These are phyloP conservation scores for Termitomyces sp. DNA, from an alignment of 768 basidiomycete species.

Conservation along the genomic window DNA sequence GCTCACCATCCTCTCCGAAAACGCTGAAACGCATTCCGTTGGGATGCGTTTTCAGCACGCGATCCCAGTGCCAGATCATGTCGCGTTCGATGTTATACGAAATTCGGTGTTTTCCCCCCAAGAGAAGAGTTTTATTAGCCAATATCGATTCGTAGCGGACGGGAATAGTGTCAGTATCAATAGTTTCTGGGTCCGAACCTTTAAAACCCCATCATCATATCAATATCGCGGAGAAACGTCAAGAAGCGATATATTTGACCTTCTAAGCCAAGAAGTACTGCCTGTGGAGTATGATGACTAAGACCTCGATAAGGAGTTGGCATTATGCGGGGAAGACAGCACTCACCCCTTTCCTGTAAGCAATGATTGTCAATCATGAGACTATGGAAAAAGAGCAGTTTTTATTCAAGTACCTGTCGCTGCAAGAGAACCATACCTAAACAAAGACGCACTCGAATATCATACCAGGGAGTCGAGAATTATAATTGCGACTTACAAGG, in stretches of 20 bases:
- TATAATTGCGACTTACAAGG: slow-evolving; percentile 46
- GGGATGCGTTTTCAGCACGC: slow-evolving; percentile 83
- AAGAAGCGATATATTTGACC: slow-evolving; percentile 23
- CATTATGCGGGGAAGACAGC: background rate
- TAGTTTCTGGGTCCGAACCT: slow-evolving; percentile 90
- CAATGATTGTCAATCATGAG: background rate
- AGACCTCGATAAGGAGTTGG: background rate
- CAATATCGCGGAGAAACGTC: background rate
- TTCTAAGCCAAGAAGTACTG: slow-evolving; percentile 79
- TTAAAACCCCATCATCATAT: background rate
- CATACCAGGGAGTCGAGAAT: background rate
- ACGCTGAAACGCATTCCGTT: slow-evolving; percentile 93
- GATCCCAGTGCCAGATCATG: slow-evolving; percentile 90
- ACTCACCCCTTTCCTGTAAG: slow-evolving; percentile 69
- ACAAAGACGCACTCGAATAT: slow-evolving; percentile 2
- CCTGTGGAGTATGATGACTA: slow-evolving; percentile 86
- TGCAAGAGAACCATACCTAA: slow-evolving; percentile 86
- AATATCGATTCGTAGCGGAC: slow-evolving; percentile 70
- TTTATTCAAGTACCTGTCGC: slow-evolving; percentile 60
- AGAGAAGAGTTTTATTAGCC: slow-evolving; percentile 54
- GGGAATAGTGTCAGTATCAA: slow-evolving; percentile 81
- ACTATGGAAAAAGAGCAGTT: slow-evolving; percentile 8
- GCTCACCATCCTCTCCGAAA: slow-evolving; percentile 74
- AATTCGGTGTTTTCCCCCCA: slow-evolving; percentile 74
- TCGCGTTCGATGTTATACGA: slow-evolving; percentile 85